Evolutionary conservation across 192 early-diverging fungal genomes (phyloP).

Genomic region (Obelidium mucronatum): DNA sequence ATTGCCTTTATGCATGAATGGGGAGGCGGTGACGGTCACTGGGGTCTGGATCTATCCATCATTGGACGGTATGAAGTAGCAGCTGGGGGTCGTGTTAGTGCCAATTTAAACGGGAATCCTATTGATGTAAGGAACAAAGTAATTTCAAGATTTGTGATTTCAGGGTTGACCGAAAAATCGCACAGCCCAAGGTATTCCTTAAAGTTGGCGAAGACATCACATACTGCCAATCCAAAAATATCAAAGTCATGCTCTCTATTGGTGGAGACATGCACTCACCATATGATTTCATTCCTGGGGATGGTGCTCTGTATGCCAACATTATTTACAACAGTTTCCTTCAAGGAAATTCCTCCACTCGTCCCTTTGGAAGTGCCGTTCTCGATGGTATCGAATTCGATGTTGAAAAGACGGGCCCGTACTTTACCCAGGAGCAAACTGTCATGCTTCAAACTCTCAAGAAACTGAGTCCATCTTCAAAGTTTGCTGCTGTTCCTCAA

Average conservation of each 20-base stretch:
- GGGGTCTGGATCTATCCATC: slow-evolving; percentile 11
- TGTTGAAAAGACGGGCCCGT: slow-evolving; percentile 22
- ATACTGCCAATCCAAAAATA: slow-evolving; percentile 30
- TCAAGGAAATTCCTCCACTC: not conserved
- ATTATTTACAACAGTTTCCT: slow-evolving; percentile 23
- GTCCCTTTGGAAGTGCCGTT: slow-evolving; percentile 25
- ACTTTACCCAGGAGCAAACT: slow-evolving; percentile 3
- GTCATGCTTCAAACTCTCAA: slow-evolving; percentile 9
- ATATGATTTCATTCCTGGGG: slow-evolving; percentile 16
- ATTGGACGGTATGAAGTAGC: slow-evolving; percentile 14
- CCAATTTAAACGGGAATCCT: not conserved
- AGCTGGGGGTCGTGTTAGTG: not conserved
- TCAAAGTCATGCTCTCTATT: slow-evolving; percentile 28
- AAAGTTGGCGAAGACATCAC: slow-evolving; percentile 17
- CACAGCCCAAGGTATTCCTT: slow-evolving; percentile 3
- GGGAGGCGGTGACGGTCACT: slow-evolving; percentile 29
- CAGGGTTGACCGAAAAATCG: not conserved
- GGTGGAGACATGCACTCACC: slow-evolving; percentile 30
- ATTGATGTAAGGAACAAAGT: slow-evolving; percentile 8
- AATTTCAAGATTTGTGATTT: not conserved
- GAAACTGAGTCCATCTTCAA: not conserved
- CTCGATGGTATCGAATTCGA: slow-evolving; percentile 33
- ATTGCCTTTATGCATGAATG: slow-evolving; percentile 22
- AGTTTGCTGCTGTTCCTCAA: slow-evolving; percentile 22
- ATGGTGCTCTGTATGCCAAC: slow-evolving; percentile 19